phyloP scores from a whole-genome alignment of 1,139 yeast species.

The Zygoascus sp. region DNA sequence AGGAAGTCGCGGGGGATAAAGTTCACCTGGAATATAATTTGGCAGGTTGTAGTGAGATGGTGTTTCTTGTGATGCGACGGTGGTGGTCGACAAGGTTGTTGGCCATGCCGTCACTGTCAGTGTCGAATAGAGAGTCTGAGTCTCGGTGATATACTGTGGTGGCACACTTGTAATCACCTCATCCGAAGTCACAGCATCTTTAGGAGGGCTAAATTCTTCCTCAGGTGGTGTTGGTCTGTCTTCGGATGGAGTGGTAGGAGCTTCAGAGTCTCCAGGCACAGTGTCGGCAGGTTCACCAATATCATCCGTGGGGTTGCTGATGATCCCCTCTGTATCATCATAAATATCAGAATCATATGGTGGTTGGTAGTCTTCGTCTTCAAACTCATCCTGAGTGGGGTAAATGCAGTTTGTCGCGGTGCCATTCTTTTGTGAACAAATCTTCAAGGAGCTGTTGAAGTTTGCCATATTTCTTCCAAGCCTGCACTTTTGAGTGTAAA shows the following conservation, averaged over 20 bases:
- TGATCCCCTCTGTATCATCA: neutral
- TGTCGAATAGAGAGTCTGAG: neutral
- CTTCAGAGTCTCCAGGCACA: neutral
- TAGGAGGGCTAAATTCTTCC: neutral
- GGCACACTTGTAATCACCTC: no score
- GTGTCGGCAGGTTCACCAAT: neutral
- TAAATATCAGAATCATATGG: neutral
- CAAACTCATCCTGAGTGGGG: neutral
- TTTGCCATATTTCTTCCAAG: neutral
- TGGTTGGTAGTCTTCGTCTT: neutral
- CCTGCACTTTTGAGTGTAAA: conserved; percentile 22
- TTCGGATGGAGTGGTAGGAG: no score
- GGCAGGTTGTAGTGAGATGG: neutral
- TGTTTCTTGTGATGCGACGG: neutral
- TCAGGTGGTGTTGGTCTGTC: no score
- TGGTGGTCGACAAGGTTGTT: neutral
- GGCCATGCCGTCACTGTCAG: neutral
- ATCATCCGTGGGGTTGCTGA: no score
- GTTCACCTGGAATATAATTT: neutral
- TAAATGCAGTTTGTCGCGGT: neutral
- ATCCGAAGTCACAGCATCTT: neutral
- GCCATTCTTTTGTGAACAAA: neutral
- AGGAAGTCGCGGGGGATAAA: neutral
- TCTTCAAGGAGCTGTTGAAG: neutral
- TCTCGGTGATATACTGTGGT: neutral